These are phyloP conservation scores for Galerina marginata DNA, from an alignment of 768 basidiomycete species.

Conservation along the genomic window DNA sequence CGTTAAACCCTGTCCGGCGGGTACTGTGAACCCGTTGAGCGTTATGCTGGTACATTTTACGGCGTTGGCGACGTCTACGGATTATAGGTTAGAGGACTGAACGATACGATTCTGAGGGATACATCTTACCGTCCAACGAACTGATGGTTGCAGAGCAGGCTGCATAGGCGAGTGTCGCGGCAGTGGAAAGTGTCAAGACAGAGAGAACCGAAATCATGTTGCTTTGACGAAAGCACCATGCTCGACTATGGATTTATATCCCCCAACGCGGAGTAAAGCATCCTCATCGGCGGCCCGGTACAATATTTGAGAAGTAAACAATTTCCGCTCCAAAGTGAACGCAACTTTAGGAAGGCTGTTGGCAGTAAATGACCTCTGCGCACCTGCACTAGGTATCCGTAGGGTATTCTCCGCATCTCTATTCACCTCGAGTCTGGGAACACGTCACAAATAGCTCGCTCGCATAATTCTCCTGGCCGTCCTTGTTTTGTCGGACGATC, in stretches of 20 bases:
- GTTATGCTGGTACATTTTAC: slow-evolving; percentile 62
- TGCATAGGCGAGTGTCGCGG: slow-evolving; percentile 18
- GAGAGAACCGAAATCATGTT: slow-evolving; percentile 19
- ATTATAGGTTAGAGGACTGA: no score
- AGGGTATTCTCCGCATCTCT: no score
- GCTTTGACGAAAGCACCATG: background rate
- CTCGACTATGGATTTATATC: background rate
- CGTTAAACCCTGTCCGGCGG: slow-evolving; percentile 54
- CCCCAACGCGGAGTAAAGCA: background rate
- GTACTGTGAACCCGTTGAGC: slow-evolving; percentile 61
- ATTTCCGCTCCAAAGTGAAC: no score
- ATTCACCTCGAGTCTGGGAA: no score
- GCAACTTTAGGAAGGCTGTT: no score
- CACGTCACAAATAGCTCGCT: no score
- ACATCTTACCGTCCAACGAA: slow-evolving; percentile 43
- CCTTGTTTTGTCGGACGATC: no score
- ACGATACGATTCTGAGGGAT: background rate
- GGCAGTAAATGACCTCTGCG: no score
- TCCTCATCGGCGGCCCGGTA: background rate
- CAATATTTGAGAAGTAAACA: background rate
- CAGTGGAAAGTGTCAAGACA: slow-evolving; percentile 18
- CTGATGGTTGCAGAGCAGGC: slow-evolving; percentile 58
- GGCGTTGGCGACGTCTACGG: slow-evolving; percentile 16
- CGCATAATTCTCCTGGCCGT: no score
- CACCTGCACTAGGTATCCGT: no score